Conservation (phyloP, 441 rosid genomes). For the Gossypium davidsonii region DNA sequence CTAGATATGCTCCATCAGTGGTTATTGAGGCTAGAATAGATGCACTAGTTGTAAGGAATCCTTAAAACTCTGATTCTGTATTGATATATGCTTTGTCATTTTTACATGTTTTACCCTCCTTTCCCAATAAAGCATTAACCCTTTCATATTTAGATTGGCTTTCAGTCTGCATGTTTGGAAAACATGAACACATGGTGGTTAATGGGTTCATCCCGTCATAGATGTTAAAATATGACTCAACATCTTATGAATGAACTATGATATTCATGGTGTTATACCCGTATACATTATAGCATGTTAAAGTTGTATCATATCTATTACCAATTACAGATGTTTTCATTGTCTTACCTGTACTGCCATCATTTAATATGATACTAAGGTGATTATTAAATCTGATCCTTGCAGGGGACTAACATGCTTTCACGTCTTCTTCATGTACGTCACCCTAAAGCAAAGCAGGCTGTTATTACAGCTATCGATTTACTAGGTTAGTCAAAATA, state of each 20-base stretch:
- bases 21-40: constrained; percentile 99
- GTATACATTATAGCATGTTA: not conserved
- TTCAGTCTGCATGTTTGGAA: not conserved
- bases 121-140: not conserved
- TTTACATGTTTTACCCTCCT: constrained; percentile 3
- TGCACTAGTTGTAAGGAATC: constrained; percentile 80
- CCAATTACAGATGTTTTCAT: not conserved
- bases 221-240: not conserved
- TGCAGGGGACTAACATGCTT: constrained; percentile 99
- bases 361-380: constrained; percentile 1
- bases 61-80: constrained; percentile 1
- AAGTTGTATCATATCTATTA: constrained; percentile 14
- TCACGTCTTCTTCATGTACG: constrained; percentile 97
- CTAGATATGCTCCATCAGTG: constrained; percentile 92
- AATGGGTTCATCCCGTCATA: not conserved
- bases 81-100: not conserved
- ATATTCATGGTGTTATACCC: not conserved
- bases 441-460: constrained; percentile 91
- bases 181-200: not conserved
- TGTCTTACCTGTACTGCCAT: not conserved
- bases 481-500: constrained; percentile 62
- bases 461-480: constrained; percentile 95
- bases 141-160: not conserved
- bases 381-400: constrained; percentile 23
- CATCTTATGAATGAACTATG: not conserved